Evolutionary conservation across 495 filamentous ascomycete genomes (phyloP), one percentile per base, ranked within the genome.

Genomic region (Talaromyces trachyspermus): DNA sequence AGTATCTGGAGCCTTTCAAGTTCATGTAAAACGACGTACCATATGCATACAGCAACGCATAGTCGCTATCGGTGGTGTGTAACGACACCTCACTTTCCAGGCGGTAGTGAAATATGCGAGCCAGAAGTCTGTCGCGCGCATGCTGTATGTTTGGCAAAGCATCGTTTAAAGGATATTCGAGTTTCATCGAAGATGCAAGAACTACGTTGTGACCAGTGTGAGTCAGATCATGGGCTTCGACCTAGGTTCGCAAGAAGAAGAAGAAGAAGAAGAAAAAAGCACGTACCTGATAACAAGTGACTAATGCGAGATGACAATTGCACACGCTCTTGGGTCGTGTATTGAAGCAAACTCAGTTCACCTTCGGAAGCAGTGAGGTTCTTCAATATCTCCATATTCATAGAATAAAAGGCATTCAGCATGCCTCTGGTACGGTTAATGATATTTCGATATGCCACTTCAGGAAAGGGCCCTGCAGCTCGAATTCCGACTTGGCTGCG

Each of bases 111-210:
- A 89, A 95, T 29, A 95, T 83, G 64, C 88, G 91, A 9, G 88
- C 87, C n/a, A 98, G 72, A 33, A 97, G 63, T 46, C 88, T 71
- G 57, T 97, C 91, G 23, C 92, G 70, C 18, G 81, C 79, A 60
- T 88, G 79, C 18, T 84, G 76, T 19, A 89, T 84, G 50, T 80
- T 91, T 4, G 92, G 92, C 10, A 97, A 65, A 18, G 83, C 84
- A 54, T 94, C 88, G 19, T 84, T 94, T 30, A 98, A 68, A 0
- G 92, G 91, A 52, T 95, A 96, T 58, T 94, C 90, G 1, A 97
- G 75, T 69, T 92, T 92, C 62, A 97, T 79, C 1, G 87, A 92
- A 1, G 85, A 90, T 1, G 91, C 92, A 51, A 98, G 77, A 2
- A 95, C 90, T 84, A 46, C 38, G 8, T n/a, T n/a, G n/a, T n/a